Base-by-base conservation (phyloP, 73 alveolate genomes). In the Stentor coeruleus region DNA sequence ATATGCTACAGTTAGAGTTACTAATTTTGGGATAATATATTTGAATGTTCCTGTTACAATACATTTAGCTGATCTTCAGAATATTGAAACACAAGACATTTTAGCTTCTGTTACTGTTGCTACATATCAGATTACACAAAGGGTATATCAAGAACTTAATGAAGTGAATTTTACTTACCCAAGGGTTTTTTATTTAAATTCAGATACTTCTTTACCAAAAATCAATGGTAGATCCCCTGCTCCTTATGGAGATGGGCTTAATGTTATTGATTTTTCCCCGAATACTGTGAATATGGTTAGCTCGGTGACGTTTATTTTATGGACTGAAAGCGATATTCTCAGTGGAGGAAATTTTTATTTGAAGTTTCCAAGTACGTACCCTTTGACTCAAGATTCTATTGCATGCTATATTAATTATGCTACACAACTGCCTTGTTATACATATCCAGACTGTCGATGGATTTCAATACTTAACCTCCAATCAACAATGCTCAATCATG, bases 291-390 rank as follows among this genome's bases (percentile, higher is more conserved):
- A 33, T 66, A 20, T 66, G 42, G 36, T 28, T 40, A 26, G 49
- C n/a, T 28, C 33, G 37, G 14, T 33, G 39, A 20, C 42, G 36
- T 66, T 66, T 66, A 66, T 66, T 2, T 2, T 66, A 1, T 66
- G 79, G 41, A 66, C 79, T 0, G 79, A 66, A 33, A 15, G 42
- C n/a, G 39, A 66, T 2, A 66, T 66, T 66, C 39, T 20, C n/a
- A 20, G 49, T 33, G 79, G 79, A 14, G 79, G 79, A 15, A 20
- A 20, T 2, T 66, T 66, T 20, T 66, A 20, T 26, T 11, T 66
- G 37, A 66, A 66, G 41, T 66, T 66, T 31, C 79, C 79, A 66
- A 66, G 79, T 40, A 66, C 79, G 20, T 66, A 66, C 37, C 79
- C 79, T 28, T 66, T 66, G 2, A 37, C 36, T 66, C 40, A 66